Evolutionary conservation across 2,329 filamentous ascomycete genomes (phyloP), one percentile per base, ranked within the genome.

Genomic region (Monilinia vaccinii-corymbosi): DNA sequence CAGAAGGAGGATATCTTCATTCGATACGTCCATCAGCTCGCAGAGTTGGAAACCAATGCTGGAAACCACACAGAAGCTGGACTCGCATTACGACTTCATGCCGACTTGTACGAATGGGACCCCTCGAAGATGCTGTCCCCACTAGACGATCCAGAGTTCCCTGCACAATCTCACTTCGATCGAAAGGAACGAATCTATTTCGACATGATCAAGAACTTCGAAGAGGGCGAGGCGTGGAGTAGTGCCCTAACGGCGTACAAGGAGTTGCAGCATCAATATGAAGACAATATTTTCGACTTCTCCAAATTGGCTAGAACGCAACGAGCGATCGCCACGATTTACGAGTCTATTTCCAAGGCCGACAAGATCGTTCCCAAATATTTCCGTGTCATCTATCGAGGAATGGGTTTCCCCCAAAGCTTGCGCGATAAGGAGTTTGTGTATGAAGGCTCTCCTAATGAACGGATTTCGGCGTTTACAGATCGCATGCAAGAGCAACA

Each of bases 1-100:
- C 89, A 95, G 66, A 96, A 96, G 70, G 91, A 96, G 72, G 92
- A 97, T 69, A 96, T 97, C 60, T 97, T 96, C 73, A 88, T 96
- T 65, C 87, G 91, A 65, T 97, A 97, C 69, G 92, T 97, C 16
- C 93, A 97, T 71, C 91, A 97, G 73, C 80, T 97, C 23, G 89
- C 91, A 2, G 78, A 84, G 44, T 78, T 94, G 14, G 93, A 97
- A 72, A 81, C 82, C 10, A 82, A 86, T 45, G 82, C 88, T 4
- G 81, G 87, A 61, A 94, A 96, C 68, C 84, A 86, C 64, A 89
- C 91, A 0, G 92, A 97, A 74, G 93, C 93, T 16, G 94, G 91
- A 14, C 80, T 97, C 63, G 91, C 92, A 4, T 79, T 97, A 42
- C 87, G 91, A 45, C 82, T 97, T 59, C 94, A 97, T 72, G 92